Evolutionary conservation across 352 stramenopile species (phyloP).

Genomic region (Phytophthora agathidicida): DNA sequence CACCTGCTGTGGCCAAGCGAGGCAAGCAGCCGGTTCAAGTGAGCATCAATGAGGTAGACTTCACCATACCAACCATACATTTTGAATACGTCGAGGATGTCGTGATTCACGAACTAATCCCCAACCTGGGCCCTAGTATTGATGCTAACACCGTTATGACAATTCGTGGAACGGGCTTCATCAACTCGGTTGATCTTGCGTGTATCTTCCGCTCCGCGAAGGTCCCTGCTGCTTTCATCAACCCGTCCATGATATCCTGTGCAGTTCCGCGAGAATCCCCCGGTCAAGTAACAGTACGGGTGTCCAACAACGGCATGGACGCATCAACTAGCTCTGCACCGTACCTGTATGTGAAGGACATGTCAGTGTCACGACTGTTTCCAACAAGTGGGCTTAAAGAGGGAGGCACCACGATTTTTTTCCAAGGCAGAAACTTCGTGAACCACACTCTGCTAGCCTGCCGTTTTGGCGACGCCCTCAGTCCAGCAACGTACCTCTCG

Average conservation of each 20-base stretch:
- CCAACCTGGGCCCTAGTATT: slow-evolving; percentile 60
- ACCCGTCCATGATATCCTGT: slow-evolving; percentile 57
- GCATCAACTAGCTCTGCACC: slow-evolving; percentile 37
- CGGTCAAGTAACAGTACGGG: slow-evolving; percentile 68
- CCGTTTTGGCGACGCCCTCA: slow-evolving; percentile 77
- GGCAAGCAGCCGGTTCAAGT: slow-evolving; percentile 55
- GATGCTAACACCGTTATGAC: slow-evolving; percentile 65
- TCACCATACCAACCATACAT: slow-evolving; percentile 40
- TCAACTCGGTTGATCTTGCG: slow-evolving; percentile 54
- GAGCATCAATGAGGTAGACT: slow-evolving; percentile 63
- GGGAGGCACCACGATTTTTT: slow-evolving; percentile 88
- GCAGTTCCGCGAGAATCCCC: slow-evolving; percentile 58
- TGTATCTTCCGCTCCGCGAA: slow-evolving; percentile 56
- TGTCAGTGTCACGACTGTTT: slow-evolving; percentile 77
- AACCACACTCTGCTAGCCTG: slow-evolving; percentile 90
- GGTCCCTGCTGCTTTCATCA: slow-evolving; percentile 57
- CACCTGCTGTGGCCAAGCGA: slow-evolving; percentile 28
- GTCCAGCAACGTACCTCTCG: slow-evolving; percentile 82
- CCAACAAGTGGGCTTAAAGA: slow-evolving; percentile 79
- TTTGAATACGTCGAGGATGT: slow-evolving; percentile 62
- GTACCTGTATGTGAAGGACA: slow-evolving; percentile 89
- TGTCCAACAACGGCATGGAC: slow-evolving; percentile 87
- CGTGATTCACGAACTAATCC: slow-evolving; percentile 50
- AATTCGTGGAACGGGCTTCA: slow-evolving; percentile 66
- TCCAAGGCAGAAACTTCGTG: slow-evolving; percentile 94